Percentiles rank a stretch among this genome's conserved stretches.
Conservation (phyloP, 2,329 filamentous ascomycete genomes). For the Trichophyton schoenleinii region DNA sequence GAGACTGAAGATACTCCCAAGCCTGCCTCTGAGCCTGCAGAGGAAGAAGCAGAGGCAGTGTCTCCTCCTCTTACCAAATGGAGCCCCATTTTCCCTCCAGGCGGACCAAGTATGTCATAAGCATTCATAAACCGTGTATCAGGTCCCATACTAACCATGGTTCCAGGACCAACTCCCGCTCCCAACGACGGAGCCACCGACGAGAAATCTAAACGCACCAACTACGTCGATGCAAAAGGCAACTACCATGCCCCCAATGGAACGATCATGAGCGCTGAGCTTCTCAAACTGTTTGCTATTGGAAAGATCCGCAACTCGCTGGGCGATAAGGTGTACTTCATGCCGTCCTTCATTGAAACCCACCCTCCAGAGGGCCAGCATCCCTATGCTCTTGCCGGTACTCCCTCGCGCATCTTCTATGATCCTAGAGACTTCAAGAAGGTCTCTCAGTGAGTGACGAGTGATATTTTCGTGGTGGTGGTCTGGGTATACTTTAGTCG, state of each 20-base stretch:
- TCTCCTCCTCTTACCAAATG: not conserved
- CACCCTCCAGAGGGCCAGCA: conserved; percentile 15
- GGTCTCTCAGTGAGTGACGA: not conserved
- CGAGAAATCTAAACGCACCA: not conserved
- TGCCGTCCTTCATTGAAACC: conserved; percentile 16
- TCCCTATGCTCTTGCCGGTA: not conserved
- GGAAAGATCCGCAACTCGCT: conserved; percentile 12
- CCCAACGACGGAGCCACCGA: not conserved
- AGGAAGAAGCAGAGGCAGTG: not conserved
- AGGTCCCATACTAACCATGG: not conserved
- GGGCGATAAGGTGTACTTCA: conserved; percentile 17
- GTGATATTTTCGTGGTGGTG: not conserved
- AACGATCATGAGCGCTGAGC: conserved; percentile 1
- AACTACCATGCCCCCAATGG: conserved; percentile 12
- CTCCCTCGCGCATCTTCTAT: not conserved
- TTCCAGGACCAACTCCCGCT: not conserved
- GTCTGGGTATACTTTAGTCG: not conserved
- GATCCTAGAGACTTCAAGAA: not conserved
- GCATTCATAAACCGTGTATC: not conserved
- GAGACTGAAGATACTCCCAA: not conserved
- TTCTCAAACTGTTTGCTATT: conserved; percentile 4
- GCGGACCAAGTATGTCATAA: not conserved
- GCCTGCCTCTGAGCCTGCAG: not conserved
- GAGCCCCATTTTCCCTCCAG: not conserved
- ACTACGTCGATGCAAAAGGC: not conserved